Evolutionary conservation across 768 basidiomycete genomes (phyloP).

Genomic region (Clavaria fumosa): DNA sequence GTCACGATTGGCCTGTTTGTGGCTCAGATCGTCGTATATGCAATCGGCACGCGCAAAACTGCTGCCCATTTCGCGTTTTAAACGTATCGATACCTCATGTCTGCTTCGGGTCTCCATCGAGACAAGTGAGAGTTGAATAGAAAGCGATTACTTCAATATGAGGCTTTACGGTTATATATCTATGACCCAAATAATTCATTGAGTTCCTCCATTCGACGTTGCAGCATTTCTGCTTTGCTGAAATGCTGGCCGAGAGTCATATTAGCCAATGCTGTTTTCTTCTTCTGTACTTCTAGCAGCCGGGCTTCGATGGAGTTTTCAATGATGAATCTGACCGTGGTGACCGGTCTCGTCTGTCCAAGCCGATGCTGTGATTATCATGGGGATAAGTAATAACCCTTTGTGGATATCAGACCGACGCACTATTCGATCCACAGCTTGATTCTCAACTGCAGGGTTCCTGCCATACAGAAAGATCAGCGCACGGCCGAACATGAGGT

Average conservation of each 20-base stretch:
- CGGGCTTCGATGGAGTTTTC: constrained; percentile 88
- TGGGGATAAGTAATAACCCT: constrained; percentile 4
- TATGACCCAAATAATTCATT: constrained; percentile 49
- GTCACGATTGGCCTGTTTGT: constrained; percentile 77
- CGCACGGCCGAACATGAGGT: constrained; percentile 4
- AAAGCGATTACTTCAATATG: background rate
- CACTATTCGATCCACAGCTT: constrained; percentile 95
- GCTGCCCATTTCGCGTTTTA: constrained; percentile 61
- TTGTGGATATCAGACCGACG: constrained; percentile 18
- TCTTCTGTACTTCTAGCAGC: constrained; percentile 83
- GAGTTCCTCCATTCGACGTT: constrained; percentile 80
- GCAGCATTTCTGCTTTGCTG: constrained; percentile 77
- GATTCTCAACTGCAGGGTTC: constrained; percentile 96
- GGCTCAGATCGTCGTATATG: constrained; percentile 65
- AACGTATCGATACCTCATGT: background rate
- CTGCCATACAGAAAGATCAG: constrained; percentile 25
- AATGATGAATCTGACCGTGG: constrained; percentile 86
- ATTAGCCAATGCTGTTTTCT: constrained; percentile 90
- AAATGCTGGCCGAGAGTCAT: constrained; percentile 81
- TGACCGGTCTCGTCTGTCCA: constrained; percentile 85
- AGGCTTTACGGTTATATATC: constrained; percentile 13
- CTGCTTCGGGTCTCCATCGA: too few relatives aligned
- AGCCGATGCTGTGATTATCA: constrained; percentile 68
- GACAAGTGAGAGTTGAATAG: too few relatives aligned
- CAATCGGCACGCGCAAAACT: constrained; percentile 59